phyloP scores from a whole-genome alignment of 2,329 filamentous ascomycete genomes.

The Biscogniauxia marginata region DNA sequence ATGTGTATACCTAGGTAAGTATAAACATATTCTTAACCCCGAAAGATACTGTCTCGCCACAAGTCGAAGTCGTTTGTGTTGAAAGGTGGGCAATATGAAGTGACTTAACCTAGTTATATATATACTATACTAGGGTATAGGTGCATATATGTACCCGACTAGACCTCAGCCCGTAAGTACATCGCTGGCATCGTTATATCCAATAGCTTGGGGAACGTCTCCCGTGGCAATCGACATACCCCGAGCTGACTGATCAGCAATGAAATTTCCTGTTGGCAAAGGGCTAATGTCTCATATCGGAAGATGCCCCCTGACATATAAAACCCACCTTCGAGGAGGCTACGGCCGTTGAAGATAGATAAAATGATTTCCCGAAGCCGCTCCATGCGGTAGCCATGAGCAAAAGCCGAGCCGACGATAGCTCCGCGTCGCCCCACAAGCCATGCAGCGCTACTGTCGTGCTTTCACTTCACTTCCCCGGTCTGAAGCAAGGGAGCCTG shows the following conservation, averaged over 20 bases:
- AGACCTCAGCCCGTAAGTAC: no score
- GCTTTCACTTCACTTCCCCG: neutral
- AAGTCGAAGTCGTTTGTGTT: no score
- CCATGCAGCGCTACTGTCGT: neutral
- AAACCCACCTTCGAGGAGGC: neutral
- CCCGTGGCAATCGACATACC: neutral
- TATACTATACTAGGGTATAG: no score
- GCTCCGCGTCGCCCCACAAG: neutral
- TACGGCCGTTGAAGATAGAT: neutral
- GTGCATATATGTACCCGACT: no score
- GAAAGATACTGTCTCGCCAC: no score
- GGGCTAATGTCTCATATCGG: no score
- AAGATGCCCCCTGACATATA: no score
- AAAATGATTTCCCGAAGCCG: neutral
- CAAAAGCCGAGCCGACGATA: neutral
- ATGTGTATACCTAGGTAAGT: no score
- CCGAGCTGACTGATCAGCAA: neutral
- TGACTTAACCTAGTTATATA: no score
- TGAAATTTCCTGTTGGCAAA: no score
- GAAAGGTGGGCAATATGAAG: no score
- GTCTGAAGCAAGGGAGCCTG: neutral
- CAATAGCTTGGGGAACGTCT: neutral
- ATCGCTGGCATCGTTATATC: neutral
- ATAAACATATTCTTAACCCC: no score
- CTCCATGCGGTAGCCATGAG: neutral